These are phyloP conservation scores for Ophiostoma piceae DNA, from an alignment of 2,329 filamentous ascomycete species.

Conservation along the genomic window DNA sequence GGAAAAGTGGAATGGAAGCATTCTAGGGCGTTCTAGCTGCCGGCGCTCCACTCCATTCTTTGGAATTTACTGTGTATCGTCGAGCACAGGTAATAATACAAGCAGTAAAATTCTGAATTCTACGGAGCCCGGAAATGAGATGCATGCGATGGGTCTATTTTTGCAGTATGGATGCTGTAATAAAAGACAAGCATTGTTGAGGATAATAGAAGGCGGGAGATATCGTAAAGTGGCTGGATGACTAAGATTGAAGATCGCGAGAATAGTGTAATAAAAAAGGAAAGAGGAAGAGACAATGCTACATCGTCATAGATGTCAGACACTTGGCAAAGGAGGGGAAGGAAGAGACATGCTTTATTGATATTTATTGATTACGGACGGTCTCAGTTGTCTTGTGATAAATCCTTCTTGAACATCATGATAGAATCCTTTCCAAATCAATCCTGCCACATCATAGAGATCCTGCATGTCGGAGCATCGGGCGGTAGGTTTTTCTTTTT, in stretches of 20 bases:
- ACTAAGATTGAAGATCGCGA: neutral
- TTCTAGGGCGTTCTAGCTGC: conserved; percentile 18
- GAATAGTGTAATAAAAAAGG: neutral
- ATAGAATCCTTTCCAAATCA: neutral
- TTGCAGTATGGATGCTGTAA: neutral
- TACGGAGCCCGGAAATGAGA: conserved; percentile 7
- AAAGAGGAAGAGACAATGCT: neutral
- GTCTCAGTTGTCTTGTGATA: too few species aligned
- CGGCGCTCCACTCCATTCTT: neutral
- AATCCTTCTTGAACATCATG: too few species aligned
- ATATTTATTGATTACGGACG: neutral
- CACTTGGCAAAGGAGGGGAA: neutral
- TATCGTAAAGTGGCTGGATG: neutral
- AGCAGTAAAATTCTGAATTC: neutral
- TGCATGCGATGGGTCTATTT: neutral
- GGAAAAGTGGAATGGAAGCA: conserved; percentile 8
- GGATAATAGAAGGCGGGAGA: neutral
- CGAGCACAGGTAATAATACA: too few species aligned
- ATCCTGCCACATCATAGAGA: neutral
- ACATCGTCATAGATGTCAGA: neutral
- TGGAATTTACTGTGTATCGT: neutral
- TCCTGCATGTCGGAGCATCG: neutral
- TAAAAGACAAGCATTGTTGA: neutral
- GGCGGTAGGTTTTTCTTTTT: neutral
- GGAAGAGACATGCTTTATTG: neutral